A percentile compares a stretch with the other conserved stretches of the same genome.
These are phyloP conservation scores for Diaporthe eres DNA, from an alignment of 2,329 filamentous ascomycete genomes.

Conservation along the genomic window DNA sequence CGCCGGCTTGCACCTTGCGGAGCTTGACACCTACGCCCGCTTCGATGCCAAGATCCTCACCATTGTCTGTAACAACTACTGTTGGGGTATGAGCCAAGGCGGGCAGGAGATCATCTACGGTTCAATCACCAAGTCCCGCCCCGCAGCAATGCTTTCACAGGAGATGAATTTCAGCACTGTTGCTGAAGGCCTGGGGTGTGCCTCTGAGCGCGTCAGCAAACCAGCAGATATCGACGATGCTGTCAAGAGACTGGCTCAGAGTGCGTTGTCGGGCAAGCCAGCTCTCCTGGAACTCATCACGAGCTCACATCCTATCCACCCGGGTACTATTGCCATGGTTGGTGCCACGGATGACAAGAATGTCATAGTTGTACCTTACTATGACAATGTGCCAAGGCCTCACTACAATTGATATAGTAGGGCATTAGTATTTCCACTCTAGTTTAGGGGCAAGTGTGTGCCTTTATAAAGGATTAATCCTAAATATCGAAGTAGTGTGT, in stretches of 20 bases:
- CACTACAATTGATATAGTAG: conserved; percentile 2
- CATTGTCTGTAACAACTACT: conserved; percentile 58
- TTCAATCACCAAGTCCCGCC: conserved; percentile 43
- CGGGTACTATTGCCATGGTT: conserved; percentile 57
- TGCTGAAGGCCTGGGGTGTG: conserved; percentile 56
- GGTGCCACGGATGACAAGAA: conserved; percentile 56
- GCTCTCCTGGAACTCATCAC: conserved; percentile 57
- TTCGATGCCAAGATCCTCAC: conserved; percentile 57
- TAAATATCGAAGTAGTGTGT: too few relatives aligned
- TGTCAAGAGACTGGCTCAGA: conserved; percentile 51
- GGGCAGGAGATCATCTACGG: conserved; percentile 61
- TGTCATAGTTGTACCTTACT: conserved; percentile 63
- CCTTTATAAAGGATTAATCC: too few relatives aligned
- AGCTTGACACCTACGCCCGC: conserved; percentile 60
- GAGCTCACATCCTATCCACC: conserved; percentile 52
- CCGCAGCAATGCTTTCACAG: conserved; percentile 49
- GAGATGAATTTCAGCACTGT: conserved; percentile 57
- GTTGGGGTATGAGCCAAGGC: conserved; percentile 60
- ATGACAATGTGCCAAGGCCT: conserved; percentile 58
- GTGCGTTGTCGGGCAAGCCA: conserved; percentile 48
- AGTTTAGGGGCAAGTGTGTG: too few relatives aligned
- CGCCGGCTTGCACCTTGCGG: conserved; percentile 60
- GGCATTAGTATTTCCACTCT: too few relatives aligned
- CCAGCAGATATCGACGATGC: conserved; percentile 49
- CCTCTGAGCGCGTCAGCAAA: conserved; percentile 47